phyloP scores from a whole-genome alignment of 2,329 filamentous ascomycete genomes.

The Aaosphaeria arxii region DNA sequence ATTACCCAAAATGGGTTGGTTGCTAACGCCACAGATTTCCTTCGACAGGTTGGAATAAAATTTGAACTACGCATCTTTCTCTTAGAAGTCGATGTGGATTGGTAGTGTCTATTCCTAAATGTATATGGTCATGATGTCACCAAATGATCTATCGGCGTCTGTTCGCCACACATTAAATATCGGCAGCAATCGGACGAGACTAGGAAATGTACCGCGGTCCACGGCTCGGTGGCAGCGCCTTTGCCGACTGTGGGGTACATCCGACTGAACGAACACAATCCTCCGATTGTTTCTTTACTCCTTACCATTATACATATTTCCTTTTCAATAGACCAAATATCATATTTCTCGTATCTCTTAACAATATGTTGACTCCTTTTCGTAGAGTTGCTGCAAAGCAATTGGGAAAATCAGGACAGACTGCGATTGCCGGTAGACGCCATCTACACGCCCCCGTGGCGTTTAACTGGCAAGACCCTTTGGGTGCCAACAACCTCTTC shows the following conservation, averaged over 20 bases:
- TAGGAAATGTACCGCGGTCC: constrained; percentile 11
- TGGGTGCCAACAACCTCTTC: constrained; percentile 69
- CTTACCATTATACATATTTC: neutral
- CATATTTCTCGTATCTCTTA: neutral
- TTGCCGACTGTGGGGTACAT: constrained; percentile 10
- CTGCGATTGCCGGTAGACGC: constrained; percentile 33
- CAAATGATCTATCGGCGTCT: too few species aligned
- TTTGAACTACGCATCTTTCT: too few species aligned
- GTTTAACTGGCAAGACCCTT: constrained; percentile 92
- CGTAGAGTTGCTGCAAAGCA: constrained; percentile 40
- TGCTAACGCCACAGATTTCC: too few species aligned
- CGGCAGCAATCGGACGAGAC: too few species aligned
- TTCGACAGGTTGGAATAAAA: too few species aligned
- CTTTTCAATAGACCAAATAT: neutral
- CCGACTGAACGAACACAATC: too few species aligned
- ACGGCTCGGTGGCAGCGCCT: neutral
- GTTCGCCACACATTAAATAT: too few species aligned
- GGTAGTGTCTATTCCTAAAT: too few species aligned
- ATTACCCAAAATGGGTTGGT: neutral
- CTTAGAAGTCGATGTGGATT: too few species aligned
- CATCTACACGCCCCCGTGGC: constrained; percentile 41
- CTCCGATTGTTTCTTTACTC: neutral
- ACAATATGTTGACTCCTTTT: constrained; percentile 45
- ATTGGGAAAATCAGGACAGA: constrained; percentile 27
- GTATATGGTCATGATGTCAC: too few species aligned